phyloP scores from a whole-genome alignment of 371 early-diverging fungal species.

The Synchytrium microbalum region DNA sequence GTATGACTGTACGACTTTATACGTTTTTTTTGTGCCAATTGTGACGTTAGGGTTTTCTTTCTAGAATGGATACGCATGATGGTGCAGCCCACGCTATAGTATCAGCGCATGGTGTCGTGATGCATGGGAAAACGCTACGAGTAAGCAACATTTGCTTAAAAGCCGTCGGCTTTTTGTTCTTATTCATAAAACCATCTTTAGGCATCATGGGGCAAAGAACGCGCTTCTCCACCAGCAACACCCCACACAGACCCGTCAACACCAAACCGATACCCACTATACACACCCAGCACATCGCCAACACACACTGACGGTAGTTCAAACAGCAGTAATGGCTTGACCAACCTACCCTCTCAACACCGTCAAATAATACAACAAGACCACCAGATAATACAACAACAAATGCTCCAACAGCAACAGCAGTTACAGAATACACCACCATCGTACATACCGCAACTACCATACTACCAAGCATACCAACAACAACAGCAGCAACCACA shows the following conservation, averaged over 20 bases:
- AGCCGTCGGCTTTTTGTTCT: neutral
- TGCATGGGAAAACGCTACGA: slow-evolving; percentile 68
- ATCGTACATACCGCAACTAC: neutral
- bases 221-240: slow-evolving; percentile 21
- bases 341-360: neutral
- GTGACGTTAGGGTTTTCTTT: slow-evolving; percentile 7
- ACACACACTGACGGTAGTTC: neutral
- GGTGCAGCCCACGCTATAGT: slow-evolving; percentile 80
- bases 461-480: neutral
- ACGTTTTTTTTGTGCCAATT: slow-evolving; percentile 2
- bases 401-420: neutral
- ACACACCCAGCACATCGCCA: neutral
- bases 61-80: slow-evolving; percentile 77
- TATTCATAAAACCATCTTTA: slow-evolving; percentile 16
- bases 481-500: too few species aligned
- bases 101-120: slow-evolving; percentile 57
- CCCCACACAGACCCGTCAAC: neutral
- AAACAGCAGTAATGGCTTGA: neutral
- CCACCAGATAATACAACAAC: neutral
- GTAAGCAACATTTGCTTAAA: slow-evolving; percentile 24
- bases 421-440: neutral
- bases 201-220: slow-evolving; percentile 89
- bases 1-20: slow-evolving; percentile 27
- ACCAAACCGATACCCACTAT: neutral
- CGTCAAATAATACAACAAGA: neutral